phyloP scores from a whole-genome alignment of 192 early-diverging fungal species.

The Backusella luteola region DNA sequence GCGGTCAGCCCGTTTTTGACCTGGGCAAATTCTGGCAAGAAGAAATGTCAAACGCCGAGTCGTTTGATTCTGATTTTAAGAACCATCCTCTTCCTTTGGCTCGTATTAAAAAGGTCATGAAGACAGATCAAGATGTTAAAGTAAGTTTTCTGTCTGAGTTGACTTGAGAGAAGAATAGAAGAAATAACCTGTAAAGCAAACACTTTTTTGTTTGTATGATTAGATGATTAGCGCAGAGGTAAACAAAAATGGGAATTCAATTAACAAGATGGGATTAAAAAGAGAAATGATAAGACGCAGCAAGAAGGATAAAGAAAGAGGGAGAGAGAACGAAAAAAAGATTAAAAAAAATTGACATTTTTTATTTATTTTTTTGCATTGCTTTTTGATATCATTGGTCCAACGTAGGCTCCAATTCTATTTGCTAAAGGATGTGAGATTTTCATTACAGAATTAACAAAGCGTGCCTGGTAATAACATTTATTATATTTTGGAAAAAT shows the following conservation, averaged over 20 bases:
- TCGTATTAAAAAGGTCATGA: constrained; percentile 98
- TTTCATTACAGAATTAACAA: constrained; percentile 90
- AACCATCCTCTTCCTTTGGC: constrained; percentile 88
- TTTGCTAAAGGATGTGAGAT: constrained; percentile 98
- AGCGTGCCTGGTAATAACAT: constrained; percentile 63
- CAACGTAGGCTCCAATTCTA: constrained; percentile 82
- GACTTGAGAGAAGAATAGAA: background rate
- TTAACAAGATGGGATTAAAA: too few species aligned
- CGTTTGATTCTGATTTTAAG: constrained; percentile 84
- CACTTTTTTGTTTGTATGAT: background rate
- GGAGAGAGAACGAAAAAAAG: background rate
- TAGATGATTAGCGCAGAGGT: constrained; percentile 66
- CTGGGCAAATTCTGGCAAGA: constrained; percentile 68
- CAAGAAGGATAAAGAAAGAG: background rate
- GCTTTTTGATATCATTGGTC: constrained; percentile 52
- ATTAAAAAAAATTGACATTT: constrained; percentile 6
- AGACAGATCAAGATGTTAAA: constrained; percentile 94
- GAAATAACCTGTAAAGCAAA: background rate
- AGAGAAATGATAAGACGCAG: background rate
- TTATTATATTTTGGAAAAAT: background rate
- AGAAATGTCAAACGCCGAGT: constrained; percentile 61
- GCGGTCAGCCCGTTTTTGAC: constrained; percentile 38
- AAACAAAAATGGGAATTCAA: background rate
- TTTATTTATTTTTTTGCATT: constrained; percentile 9
- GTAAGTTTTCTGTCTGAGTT: constrained; percentile 33